Evolutionary conservation across 345 rosid genomes (phyloP), one percentile per base, ranked within the genome.

Genomic region (Lepidium sativum): DNA sequence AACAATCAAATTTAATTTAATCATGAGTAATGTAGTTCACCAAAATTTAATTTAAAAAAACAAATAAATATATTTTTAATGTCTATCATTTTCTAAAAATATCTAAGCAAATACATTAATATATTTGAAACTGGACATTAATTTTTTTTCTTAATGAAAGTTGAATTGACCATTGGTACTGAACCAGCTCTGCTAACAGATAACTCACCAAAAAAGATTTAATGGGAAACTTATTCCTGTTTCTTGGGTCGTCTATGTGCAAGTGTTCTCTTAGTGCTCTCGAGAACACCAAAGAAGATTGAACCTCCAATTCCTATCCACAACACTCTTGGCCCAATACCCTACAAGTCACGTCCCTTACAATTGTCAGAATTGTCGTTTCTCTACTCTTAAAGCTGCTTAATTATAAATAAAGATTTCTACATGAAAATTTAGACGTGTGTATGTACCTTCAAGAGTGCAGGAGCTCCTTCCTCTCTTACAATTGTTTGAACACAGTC

Each of bases 281-380:
- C 97, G 2, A 92, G 78, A 47, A 92, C 90, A 1, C 98, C 90
- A 23, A 92, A 89, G 68, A 89, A 89, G 60, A 88, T 86, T 5
- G 98, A 88, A 48, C 95, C 98, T 0, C 95, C 98, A 31, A 91
- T 85, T 47, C 98, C 98, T 40, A 88, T 86, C 98, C 98, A 91
- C 75, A 88, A 42, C 52, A 88, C 90, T 75, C 98, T 86, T 17
- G 92, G 96, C 23, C 79, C 90, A 9, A 91, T 82, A 67, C 98
- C 98, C 98, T 91, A 40, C 54, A 58, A 41, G 45, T 48, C 45
- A 39, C 38, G 23, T 18, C 42, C 20, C 8, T 18, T 25, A 25
- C 29, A 25, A 25, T 25, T 54, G 31, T 50, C 11, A 54, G 13
- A 7, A 23, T 49, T 17, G 60, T 13, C 8, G 17, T 20, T 10